Percentiles rank a stretch among this genome's conserved stretches.
These are phyloP conservation scores for Withania somnifera DNA, from an alignment of 305 asterid species.

Conservation along the genomic window DNA sequence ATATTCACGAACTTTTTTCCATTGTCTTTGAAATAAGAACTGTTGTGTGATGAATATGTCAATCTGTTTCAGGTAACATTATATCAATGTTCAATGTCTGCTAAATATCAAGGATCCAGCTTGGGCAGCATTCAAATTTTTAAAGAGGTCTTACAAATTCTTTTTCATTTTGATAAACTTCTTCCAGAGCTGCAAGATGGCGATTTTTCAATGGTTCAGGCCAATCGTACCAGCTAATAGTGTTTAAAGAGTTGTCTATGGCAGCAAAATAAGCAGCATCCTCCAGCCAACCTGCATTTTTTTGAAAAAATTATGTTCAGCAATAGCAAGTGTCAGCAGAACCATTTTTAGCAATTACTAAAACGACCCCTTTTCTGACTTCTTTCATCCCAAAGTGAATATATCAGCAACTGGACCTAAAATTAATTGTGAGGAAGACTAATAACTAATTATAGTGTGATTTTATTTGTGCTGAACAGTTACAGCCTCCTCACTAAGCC, in stretches of 20 bases:
- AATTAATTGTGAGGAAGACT: not conserved
- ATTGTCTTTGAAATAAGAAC: constrained; percentile 90
- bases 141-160: constrained; percentile 58
- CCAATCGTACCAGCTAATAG: constrained; percentile 88
- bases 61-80: constrained; percentile 46
- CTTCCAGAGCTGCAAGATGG: constrained; percentile 88
- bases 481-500: not conserved
- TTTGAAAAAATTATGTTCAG: not conserved
- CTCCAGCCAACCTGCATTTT: constrained; percentile 82
- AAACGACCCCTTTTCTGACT: not conserved
- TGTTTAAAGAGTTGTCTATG: constrained; percentile 60
- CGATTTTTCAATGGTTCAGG: constrained; percentile 90
- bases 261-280: constrained; percentile 99
- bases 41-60: constrained; percentile 85
- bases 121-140: not conserved
- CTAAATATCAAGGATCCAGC: not conserved
- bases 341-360: not conserved
- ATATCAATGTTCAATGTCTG: not conserved
- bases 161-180: constrained; percentile 66
- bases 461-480: not conserved
- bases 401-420: not conserved
- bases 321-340: not conserved
- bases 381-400: not conserved
- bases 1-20: constrained; percentile 81
- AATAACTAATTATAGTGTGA: not conserved